Conservation (phyloP, 179 eudicot species). For the Silene vulgaris region DNA sequence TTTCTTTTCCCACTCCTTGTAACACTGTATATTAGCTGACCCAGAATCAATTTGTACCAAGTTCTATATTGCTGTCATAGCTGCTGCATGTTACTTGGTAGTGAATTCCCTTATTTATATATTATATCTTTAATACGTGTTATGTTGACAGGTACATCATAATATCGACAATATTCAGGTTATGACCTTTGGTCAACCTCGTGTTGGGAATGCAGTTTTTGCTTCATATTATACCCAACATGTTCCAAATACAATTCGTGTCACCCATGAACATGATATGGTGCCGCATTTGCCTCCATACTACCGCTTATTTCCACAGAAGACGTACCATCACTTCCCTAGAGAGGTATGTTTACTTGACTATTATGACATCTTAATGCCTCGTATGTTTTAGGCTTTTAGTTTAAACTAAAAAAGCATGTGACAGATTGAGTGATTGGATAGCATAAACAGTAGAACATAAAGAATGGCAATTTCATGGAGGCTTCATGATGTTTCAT, state of each 20-base stretch:
- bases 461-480: no score
- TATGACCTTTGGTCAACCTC: constrained; percentile 87
- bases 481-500: neutral
- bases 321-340: constrained; percentile 89
- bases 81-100: constrained; percentile 3
- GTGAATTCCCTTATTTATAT: constrained; percentile 12
- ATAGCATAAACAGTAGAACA: no score
- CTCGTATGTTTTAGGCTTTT: neutral
- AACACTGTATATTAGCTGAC: neutral
- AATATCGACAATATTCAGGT: constrained; percentile 54
- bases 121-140: neutral
- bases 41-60: neutral
- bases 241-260: constrained; percentile 83
- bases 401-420: no score
- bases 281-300: constrained; percentile 98
- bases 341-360: constrained; percentile 63
- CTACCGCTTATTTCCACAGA: constrained; percentile 56
- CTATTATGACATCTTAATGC: neutral
- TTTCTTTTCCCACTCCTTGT: no score
- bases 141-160: constrained; percentile 53
- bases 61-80: neutral
- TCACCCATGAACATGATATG: constrained; percentile 79
- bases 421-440: no score
- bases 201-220: constrained; percentile 86
- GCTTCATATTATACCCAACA: constrained; percentile 52